Conservation (phyloP, 768 basidiomycete genomes). For the Agaricus sinodeliciosus region DNA sequence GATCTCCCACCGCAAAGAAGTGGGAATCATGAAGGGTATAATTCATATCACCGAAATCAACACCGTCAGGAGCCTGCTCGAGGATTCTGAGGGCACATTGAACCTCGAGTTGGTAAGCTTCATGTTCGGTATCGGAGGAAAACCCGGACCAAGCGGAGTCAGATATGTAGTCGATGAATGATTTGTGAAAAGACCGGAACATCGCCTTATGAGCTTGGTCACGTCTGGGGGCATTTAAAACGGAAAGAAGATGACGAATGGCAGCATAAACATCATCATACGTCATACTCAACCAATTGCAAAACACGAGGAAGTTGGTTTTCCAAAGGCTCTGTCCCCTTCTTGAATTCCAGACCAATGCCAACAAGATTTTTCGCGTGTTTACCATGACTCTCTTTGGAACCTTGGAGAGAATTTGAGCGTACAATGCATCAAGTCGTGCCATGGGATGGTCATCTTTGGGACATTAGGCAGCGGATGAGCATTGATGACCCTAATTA, state of each 20-base stretch:
- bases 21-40: no score
- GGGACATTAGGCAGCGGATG: background rate
- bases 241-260: background rate
- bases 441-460: conserved; percentile 1
- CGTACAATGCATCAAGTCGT: conserved; percentile 7
- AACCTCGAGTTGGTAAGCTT: background rate
- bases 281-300: background rate
- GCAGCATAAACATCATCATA: background rate
- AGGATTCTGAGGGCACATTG: background rate
- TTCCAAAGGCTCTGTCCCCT: no score
- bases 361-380: background rate
- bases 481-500: background rate
- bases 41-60: no score
- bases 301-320: background rate
- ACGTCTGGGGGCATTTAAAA: background rate
- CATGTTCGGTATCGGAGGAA: background rate
- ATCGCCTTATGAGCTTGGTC: background rate
- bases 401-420: background rate
- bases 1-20: no score
- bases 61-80: no score
- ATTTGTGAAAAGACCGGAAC: background rate
- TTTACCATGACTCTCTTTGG: background rate
- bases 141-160: background rate
- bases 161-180: background rate
- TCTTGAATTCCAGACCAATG: background rate